A percentile compares a stretch with the other conserved stretches of the same genome.
Conservation (phyloP, 331 rosid genomes). For the Cydonia oblonga region DNA sequence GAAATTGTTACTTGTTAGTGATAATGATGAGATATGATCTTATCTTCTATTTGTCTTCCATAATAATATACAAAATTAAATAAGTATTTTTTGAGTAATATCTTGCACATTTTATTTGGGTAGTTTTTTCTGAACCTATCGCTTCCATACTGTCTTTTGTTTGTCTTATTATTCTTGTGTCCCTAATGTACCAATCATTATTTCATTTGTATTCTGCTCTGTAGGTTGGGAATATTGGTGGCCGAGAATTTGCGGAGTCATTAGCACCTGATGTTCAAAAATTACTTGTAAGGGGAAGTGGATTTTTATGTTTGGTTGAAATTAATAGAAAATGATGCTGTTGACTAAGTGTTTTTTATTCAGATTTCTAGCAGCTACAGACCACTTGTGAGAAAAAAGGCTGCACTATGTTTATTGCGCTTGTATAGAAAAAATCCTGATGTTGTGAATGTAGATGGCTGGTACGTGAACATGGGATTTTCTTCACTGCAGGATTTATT, state of each 20-base stretch:
- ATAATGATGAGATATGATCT: neutral
- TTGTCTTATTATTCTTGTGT: neutral
- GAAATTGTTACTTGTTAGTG: neutral
- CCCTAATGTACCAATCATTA: constrained; percentile 10
- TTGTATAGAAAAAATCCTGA: constrained; percentile 97
- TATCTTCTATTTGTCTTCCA: neutral
- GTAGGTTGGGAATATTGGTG: constrained; percentile 99
- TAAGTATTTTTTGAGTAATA: neutral
- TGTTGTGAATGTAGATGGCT: constrained; percentile 97
- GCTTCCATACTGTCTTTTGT: constrained; percentile 1
- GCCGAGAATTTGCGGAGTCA: constrained; percentile 97
- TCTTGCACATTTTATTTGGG: neutral
- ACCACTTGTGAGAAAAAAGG: constrained; percentile 96
- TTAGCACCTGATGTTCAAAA: constrained; percentile 97
- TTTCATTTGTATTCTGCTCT: constrained; percentile 11
- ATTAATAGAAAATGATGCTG: constrained; percentile 14
- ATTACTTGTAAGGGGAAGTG: constrained; percentile 60
- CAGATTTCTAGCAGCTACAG: constrained; percentile 98
- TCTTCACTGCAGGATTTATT: constrained; percentile 9
- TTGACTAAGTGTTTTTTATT: neutral
- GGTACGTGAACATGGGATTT: constrained; percentile 46
- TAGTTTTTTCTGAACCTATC: neutral
- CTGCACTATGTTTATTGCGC: constrained; percentile 93
- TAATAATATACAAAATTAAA: neutral
- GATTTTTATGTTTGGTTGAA: neutral